Conservation (phyloP, 108 stramenopile genomes). For the Skeletonema costatum region DNA sequence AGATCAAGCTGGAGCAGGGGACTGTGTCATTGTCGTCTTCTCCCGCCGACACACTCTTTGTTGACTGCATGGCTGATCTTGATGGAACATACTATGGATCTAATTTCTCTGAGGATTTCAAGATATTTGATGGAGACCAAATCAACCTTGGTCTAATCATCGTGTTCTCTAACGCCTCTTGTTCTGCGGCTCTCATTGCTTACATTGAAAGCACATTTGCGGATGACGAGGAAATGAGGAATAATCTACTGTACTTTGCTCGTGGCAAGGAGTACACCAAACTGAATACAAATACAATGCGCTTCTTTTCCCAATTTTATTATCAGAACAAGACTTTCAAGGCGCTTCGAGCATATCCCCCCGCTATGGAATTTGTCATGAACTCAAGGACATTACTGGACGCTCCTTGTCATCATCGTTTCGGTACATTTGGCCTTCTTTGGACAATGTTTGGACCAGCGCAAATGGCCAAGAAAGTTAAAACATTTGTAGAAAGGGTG, state of each 20-base stretch:
- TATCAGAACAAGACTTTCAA: constrained; percentile 1
- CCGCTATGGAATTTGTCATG: background rate
- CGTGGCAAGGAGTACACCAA: constrained; percentile 1
- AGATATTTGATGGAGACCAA: constrained; percentile 1
- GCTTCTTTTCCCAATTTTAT: background rate
- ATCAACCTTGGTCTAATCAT: background rate
- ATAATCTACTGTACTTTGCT: constrained; percentile 1
- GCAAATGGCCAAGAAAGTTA: constrained; percentile 7
- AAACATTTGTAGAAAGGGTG: constrained; percentile 8
- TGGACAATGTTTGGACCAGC: background rate
- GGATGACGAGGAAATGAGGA: constrained; percentile 7
- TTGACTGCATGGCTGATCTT: constrained; percentile 15
- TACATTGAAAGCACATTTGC: constrained; percentile 13
- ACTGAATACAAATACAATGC: too few relatives aligned
- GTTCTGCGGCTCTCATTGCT: constrained; percentile 6
- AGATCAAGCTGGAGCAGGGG: constrained; percentile 9
- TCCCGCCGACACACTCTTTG: constrained; percentile 5
- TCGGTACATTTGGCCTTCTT: background rate
- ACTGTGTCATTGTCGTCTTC: constrained; percentile 2
- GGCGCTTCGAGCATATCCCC: background rate
- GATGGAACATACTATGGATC: constrained; percentile 4
- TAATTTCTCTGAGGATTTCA: background rate
- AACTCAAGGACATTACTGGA: constrained; percentile 11
- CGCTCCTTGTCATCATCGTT: background rate
- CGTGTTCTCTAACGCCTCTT: background rate